These are phyloP conservation scores for Solanum raphanifolium DNA, from an alignment of 257 asterid species.

Conservation along the genomic window DNA sequence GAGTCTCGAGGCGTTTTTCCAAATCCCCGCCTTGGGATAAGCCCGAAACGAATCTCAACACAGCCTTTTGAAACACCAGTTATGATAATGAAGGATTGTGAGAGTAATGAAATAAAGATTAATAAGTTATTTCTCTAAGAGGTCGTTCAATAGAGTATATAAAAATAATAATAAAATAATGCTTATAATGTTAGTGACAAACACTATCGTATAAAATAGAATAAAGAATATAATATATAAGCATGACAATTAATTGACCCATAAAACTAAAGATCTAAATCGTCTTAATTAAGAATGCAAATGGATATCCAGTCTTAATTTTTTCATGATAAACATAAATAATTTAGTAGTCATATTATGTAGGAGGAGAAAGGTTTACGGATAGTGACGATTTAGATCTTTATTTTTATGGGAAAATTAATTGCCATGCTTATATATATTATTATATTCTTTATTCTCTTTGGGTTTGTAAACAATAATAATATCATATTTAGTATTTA, in stretches of 20 bases:
- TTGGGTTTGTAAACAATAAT: background rate
- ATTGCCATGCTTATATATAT: background rate
- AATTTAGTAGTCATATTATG: background rate
- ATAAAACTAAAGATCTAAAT: background rate
- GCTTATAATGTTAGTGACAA: background rate
- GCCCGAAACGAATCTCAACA: background rate
- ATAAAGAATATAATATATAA: background rate
- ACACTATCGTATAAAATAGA: background rate
- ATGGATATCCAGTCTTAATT: background rate
- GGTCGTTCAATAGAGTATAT: too few relatives aligned
- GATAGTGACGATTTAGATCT: background rate
- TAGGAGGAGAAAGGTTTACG: background rate
- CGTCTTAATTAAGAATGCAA: background rate
- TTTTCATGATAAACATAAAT: background rate
- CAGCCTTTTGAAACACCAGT: background rate
- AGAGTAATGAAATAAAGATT: background rate
- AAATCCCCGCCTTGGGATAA: background rate
- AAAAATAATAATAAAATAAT: too few relatives aligned
- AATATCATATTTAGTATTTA: too few relatives aligned
- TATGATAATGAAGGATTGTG: background rate
- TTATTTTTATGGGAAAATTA: background rate
- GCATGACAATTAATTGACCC: background rate
- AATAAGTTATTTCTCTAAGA: background rate
- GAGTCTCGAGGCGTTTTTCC: background rate
- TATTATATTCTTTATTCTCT: background rate